These are phyloP conservation scores for Chenopodium album DNA, from an alignment of 148 eudicot genomes.

Conservation along the genomic window DNA sequence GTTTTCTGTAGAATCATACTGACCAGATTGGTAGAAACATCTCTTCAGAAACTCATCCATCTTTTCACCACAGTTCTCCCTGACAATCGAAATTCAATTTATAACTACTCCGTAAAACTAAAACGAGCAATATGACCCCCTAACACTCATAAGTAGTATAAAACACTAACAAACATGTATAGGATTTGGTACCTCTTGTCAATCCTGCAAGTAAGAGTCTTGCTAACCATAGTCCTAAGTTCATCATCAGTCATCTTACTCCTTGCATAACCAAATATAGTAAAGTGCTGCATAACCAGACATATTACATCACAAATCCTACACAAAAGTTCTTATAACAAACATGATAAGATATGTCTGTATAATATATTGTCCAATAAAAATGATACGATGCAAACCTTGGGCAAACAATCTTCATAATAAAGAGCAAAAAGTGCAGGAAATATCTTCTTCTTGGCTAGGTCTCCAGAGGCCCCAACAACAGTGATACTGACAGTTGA, in stretches of 20 bases:
- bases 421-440: conserved; percentile 99
- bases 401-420: conserved; percentile 84
- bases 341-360: neutral
- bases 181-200: conserved; percentile 64
- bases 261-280: conserved; percentile 93
- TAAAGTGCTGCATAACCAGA: conserved; percentile 70
- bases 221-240: conserved; percentile 88
- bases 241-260: conserved; percentile 99
- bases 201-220: conserved; percentile 92
- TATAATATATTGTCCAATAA: neutral
- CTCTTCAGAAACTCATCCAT: conserved; percentile 86
- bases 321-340: neutral
- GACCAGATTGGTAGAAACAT: conserved; percentile 89
- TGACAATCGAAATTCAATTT: conserved; percentile 24
- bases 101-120: neutral
- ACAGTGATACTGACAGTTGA: conserved; percentile 94
- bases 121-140: neutral
- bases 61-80: conserved; percentile 87
- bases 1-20: conserved; percentile 66
- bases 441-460: conserved; percentile 97
- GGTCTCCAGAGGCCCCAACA: conserved; percentile 98
- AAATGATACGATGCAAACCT: conserved; percentile 43
- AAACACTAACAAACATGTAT: neutral
- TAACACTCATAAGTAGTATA: neutral
- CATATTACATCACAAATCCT: neutral